Conservation (phyloP, 2,329 filamentous ascomycete species). For the Sporothrix curviconia region DNA sequence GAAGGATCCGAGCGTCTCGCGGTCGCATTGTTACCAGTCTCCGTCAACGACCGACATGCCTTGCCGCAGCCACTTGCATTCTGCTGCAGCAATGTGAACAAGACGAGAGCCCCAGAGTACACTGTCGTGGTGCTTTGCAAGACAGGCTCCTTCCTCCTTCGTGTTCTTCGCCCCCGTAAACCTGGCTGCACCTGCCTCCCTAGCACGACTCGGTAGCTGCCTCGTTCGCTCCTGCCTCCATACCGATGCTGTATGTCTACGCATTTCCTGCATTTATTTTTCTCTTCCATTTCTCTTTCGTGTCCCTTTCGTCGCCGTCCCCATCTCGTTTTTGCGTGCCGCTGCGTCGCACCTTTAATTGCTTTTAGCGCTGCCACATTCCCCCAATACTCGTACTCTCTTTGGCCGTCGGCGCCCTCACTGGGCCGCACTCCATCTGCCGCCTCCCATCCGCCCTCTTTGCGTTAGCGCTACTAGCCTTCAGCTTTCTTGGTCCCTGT, state of each 20-base stretch:
- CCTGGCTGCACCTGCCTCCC: neutral
- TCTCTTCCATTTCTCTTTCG: neutral
- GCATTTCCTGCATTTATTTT: no score
- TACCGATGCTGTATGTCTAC: no score
- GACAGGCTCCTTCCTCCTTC: neutral
- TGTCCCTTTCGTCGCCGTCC: neutral
- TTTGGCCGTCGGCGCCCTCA: neutral
- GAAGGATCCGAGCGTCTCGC: neutral
- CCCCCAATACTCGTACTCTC: neutral
- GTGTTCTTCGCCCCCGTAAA: neutral
- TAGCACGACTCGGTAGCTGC: no score
- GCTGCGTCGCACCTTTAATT: neutral
- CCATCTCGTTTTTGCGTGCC: neutral
- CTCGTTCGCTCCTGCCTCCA: no score
- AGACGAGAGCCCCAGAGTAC: no score
- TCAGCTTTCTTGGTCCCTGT: constrained; percentile 10
- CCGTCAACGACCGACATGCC: no score
- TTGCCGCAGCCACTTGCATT: no score
- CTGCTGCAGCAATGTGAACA: no score
- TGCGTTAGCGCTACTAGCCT: constrained; percentile 10
- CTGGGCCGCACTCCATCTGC: neutral
- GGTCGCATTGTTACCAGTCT: no score
- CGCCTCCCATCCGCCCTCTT: constrained; percentile 4
- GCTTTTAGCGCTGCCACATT: neutral
- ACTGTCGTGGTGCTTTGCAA: neutral